Evolutionary conservation across 2,329 filamentous ascomycete genomes (phyloP).

Genomic region (Pseudocercospora macadamiae): DNA sequence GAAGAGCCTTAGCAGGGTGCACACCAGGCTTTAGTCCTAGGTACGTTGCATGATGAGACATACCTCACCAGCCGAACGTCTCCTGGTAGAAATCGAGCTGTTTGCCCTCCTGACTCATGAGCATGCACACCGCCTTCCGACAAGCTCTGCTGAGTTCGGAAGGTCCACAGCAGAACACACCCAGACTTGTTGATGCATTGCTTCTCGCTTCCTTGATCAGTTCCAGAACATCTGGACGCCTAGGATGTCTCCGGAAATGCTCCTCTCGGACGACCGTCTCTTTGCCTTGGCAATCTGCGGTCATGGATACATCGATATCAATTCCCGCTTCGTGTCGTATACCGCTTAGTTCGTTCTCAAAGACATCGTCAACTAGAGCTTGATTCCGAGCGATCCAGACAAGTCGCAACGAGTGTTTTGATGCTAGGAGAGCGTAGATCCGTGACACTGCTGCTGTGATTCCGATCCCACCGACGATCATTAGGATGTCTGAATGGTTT

Average conservation of each 20-base stretch:
- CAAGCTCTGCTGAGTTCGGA: slow-evolving; percentile 1
- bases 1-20: neutral
- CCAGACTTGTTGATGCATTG: neutral
- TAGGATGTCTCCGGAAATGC: neutral
- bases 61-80: neutral
- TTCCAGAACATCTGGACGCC: slow-evolving; percentile 12
- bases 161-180: slow-evolving; percentile 20
- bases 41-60: neutral
- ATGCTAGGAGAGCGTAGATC: neutral
- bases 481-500: neutral
- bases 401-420: neutral
- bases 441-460: slow-evolving; percentile 14
- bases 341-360: slow-evolving; percentile 1
- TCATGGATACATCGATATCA: neutral
- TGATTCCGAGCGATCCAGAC: slow-evolving; percentile 8
- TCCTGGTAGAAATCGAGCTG: neutral
- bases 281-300: neutral
- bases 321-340: neutral
- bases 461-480: slow-evolving; percentile 11
- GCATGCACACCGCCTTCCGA: neutral
- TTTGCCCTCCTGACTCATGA: neutral
- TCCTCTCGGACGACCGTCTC: neutral
- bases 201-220: neutral
- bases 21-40: neutral
- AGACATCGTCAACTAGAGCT: slow-evolving; percentile 6